phyloP scores from a whole-genome alignment of 2,329 filamentous ascomycete genomes.

The Trichoderma citrinoviride region DNA sequence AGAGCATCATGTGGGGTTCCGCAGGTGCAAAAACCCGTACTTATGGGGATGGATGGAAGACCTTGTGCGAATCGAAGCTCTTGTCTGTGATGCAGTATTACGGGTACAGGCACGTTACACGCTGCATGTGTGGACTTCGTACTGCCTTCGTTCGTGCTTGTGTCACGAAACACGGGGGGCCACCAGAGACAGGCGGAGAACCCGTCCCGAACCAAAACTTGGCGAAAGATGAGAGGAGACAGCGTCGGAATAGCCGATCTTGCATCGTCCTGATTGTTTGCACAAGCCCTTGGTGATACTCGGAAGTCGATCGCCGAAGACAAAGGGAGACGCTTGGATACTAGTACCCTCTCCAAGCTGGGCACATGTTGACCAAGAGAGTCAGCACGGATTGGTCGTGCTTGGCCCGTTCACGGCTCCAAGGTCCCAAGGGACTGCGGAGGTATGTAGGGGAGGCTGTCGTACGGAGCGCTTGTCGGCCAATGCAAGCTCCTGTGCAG shows the following conservation, averaged over 20 bases:
- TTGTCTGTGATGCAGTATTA: not conserved
- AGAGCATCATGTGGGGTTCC: conserved; percentile 14
- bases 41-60: not conserved
- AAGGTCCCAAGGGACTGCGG: not conserved
- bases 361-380: not conserved
- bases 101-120: not conserved
- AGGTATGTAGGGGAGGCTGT: not conserved
- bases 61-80: not conserved
- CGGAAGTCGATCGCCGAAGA: not conserved
- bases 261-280: not conserved
- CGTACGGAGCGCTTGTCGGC: not conserved
- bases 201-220: not conserved
- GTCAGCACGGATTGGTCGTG: not conserved
- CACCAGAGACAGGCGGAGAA: conserved; percentile 15
- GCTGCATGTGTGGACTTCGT: not conserved
- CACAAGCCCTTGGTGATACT: not conserved
- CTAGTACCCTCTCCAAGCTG: not conserved
- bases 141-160: too few relatives aligned
- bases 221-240: not conserved
- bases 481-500: conserved; percentile 6
- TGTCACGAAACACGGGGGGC: not conserved
- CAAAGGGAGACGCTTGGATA: not conserved
- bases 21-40: conserved; percentile 8
- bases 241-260: conserved; percentile 15
- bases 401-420: too few relatives aligned